Base-by-base conservation (phyloP, 106 monocot species). In the Dendrobium catenatum region DNA sequence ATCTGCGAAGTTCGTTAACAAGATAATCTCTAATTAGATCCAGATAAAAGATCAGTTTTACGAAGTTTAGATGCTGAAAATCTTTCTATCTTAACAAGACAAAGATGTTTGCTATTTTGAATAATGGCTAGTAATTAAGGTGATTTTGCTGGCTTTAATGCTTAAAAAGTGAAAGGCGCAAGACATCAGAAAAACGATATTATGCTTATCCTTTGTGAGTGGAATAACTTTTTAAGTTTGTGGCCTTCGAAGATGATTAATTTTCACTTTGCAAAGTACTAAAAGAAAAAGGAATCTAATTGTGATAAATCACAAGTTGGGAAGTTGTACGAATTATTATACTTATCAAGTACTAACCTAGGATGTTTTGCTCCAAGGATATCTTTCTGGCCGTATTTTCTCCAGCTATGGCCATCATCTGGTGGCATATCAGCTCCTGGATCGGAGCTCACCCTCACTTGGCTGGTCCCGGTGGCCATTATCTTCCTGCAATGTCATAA, bases 351-450 rank as follows among this genome's bases (percentile, higher is more conserved):
- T 19, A 82, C 85, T 59, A 78, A 92, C 91, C 91, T 87, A 3
- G 91, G 89, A 75, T 84, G 81, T 29, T 72, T 87, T 76, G 91
- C 83, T 29, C 84, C 78, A 10, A 87, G 85, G 22, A 92, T 92
- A 17, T 86, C 83, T 77, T 92, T 92, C 77, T 89, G 89, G 40
- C 91, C 91, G 40, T 92, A 92, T 68, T 92, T 92, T 54, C 89
- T 87, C 91, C 91, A 92, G 80, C 73, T 87, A 54, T 84, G 82
- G 13, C 89, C 89, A 78, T 92, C 91, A 27, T 84, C 83, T 1
- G 77, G 72, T 5, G 80, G 42, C 79, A 29, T 44, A 68, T 68
- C 67, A 26, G 11, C 64, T 70, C 70, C 70, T 42, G 5, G 24
- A 46, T 33, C 79, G 1, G 42, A 13, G 46, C 19, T 42, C 67